Evolutionary conservation across 2,329 filamentous ascomycete genomes (phyloP).

Genomic region (Aspergillus eucalypticola): DNA sequence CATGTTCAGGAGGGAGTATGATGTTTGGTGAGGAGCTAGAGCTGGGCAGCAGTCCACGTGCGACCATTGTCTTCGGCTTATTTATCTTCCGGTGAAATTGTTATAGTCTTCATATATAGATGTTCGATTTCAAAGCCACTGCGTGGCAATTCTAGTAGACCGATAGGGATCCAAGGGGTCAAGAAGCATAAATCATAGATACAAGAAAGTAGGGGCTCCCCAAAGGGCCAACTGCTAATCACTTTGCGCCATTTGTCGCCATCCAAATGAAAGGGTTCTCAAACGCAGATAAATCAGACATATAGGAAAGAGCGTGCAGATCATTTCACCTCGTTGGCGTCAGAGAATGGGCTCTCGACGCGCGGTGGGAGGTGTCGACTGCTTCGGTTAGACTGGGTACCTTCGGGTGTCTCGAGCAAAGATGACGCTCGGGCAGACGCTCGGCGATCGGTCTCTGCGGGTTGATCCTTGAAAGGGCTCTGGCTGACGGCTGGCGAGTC

Average conservation of each 20-base stretch:
- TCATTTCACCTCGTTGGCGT: conserved; percentile 46
- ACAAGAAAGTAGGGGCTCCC: conserved; percentile 2
- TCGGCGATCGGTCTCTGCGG: conserved; percentile 22
- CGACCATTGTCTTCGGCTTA: too few relatives aligned
- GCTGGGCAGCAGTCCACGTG: too few relatives aligned
- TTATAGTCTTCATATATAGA: too few relatives aligned
- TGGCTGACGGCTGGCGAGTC: conserved; percentile 28
- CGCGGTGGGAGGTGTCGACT: conserved; percentile 31
- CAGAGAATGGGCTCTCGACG: conserved; percentile 47
- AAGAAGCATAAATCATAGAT: conserved; percentile 11
- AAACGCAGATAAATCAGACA: conserved; percentile 7
- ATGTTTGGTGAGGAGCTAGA: too few relatives aligned
- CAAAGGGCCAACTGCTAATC: conserved; percentile 4
- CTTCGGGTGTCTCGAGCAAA: conserved; percentile 19
- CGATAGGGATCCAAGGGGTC: background rate
- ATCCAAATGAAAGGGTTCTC: background rate
- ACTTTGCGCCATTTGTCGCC: conserved; percentile 13
- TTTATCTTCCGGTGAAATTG: too few relatives aligned
- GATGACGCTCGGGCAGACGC: conserved; percentile 26
- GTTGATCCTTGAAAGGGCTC: conserved; percentile 33
- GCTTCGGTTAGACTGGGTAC: conserved; percentile 33
- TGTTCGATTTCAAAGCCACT: background rate
- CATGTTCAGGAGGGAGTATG: too few relatives aligned
- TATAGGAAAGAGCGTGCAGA: conserved; percentile 10
- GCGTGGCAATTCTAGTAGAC: background rate